Base-by-base conservation (phyloP, 495 filamentous ascomycete genomes). In the Cenococcum geophilum region DNA sequence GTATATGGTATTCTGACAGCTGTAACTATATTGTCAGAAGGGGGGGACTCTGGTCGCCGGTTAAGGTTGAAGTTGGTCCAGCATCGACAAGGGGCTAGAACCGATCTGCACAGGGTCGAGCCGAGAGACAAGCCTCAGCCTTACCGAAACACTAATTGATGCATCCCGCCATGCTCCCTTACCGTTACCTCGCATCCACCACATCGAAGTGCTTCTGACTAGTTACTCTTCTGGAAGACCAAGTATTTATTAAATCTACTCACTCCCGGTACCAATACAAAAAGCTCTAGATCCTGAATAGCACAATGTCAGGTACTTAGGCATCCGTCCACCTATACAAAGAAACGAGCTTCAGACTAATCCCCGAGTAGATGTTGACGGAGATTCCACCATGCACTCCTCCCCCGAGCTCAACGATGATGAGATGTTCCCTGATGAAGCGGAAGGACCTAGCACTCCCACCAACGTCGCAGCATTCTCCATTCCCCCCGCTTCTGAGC, bases 361-460 rank as follows among this genome's bases (percentile, higher is more conserved):
- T 18, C 32, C 14, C 55, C 57, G 43, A 14, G 11, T 27, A 68
- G 80, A 84, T 61, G 71, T 64, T 57, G 81, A 83, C 72, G 80
- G 80, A 11, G 81, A 85, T 70, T 81, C 78, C 48, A 76, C 77
- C 60, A 85, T 85, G 82, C 60, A 64, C 57, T 72, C 70, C 37
- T 76, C 77, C 32, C 81, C 80, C 20, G 82, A 79, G 11, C 49
- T 65, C 11, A 56, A 50, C 43, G 76, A 76, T 40, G 67, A 70
- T 61, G 72, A 75, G 47, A 64, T 68, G 60, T 67, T 68, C 60
- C 69, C 71, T 32, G 66, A 71, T 68, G 64, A 61, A 34, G 61
- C 54, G 18, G 58, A 52, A 10, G 63, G 64, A 22, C 63, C 61
- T 5, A 57, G 49, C 22, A 70, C 61, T 8, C 63, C 67, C 6